Evolutionary conservation across 371 early-diverging fungal genomes (phyloP).

Genomic region (Mucor lusitanicus): DNA sequence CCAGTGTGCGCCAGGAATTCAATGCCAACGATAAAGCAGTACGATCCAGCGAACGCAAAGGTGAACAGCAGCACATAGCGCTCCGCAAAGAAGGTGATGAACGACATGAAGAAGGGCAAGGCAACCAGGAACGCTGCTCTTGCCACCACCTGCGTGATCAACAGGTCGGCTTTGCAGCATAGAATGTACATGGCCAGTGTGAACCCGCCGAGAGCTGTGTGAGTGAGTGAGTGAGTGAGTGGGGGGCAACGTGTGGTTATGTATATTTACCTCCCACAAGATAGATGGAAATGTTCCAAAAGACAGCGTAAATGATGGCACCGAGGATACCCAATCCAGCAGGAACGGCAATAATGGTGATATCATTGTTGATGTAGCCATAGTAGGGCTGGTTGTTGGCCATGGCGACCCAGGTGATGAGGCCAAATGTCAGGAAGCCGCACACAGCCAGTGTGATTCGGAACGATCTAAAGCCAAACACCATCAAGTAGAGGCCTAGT

Average conservation of each 20-base stretch:
- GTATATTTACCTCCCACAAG: constrained; percentile 11
- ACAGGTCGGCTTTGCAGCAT: constrained; percentile 15
- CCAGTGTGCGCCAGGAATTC: constrained; percentile 31
- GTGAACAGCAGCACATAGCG: constrained; percentile 22
- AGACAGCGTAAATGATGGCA: constrained; percentile 26
- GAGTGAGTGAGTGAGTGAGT: too few species aligned
- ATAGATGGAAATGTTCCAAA: constrained; percentile 25
- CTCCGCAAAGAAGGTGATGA: constrained; percentile 24
- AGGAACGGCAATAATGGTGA: constrained; percentile 27
- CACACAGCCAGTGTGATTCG: constrained; percentile 30
- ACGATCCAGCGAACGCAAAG: constrained; percentile 38
- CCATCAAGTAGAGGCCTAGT: constrained; percentile 31
- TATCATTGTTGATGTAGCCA: constrained; percentile 26
- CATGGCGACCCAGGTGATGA: constrained; percentile 31
- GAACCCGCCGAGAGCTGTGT: constrained; percentile 21
- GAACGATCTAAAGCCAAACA: constrained; percentile 35
- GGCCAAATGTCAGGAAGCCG: constrained; percentile 39
- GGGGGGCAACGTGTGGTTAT: not conserved
- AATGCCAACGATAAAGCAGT: constrained; percentile 33
- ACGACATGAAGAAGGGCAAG: constrained; percentile 17
- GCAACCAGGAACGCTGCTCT: constrained; percentile 15
- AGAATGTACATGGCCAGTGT: constrained; percentile 22
- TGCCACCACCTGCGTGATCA: constrained; percentile 18
- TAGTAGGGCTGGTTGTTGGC: constrained; percentile 27
- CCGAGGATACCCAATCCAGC: constrained; percentile 24